Conservation (phyloP, 192 early-diverging fungal genomes). For the Coemansia sp. region DNA sequence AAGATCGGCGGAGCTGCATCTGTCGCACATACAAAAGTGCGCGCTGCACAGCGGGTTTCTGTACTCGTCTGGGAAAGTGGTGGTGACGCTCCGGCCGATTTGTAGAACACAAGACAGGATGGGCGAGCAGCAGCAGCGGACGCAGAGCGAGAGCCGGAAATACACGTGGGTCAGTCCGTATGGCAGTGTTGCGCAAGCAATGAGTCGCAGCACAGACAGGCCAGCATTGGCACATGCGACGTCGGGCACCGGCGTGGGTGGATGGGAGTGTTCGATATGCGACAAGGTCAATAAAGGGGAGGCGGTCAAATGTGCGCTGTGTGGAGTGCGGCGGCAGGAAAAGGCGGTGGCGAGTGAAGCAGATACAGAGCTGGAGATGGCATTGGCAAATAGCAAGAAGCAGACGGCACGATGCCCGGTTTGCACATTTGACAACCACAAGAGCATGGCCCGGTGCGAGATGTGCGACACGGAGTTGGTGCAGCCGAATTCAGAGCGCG, state of each 20-base stretch:
- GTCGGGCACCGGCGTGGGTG: background rate
- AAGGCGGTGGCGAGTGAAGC: background rate
- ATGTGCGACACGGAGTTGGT: constrained; percentile 75
- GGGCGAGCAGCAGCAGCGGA: background rate
- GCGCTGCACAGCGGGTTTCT: constrained; percentile 48
- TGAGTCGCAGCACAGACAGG: background rate
- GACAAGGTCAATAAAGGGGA: constrained; percentile 37
- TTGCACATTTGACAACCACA: constrained; percentile 91
- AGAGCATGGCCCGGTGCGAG: constrained; percentile 77
- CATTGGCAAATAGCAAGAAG: constrained; percentile 2
- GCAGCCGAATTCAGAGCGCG: background rate
- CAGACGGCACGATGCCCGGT: constrained; percentile 59
- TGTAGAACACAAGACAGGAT: background rate
- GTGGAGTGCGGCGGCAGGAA: constrained; percentile 39
- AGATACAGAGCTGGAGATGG: background rate
- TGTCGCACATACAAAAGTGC: constrained; percentile 49
- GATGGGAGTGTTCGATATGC: constrained; percentile 53
- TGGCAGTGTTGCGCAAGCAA: constrained; percentile 3
- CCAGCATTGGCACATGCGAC: background rate
- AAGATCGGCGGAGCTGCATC: constrained; percentile 59
- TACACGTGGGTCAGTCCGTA: constrained; percentile 3
- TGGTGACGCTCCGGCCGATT: constrained; percentile 15
- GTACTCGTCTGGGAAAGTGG: constrained; percentile 45
- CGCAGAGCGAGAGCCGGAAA: constrained; percentile 4
- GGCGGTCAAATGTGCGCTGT: constrained; percentile 38